Evolutionary conservation across 2,329 filamentous ascomycete genomes (phyloP).

Genomic region (Hypoxylon sp.): DNA sequence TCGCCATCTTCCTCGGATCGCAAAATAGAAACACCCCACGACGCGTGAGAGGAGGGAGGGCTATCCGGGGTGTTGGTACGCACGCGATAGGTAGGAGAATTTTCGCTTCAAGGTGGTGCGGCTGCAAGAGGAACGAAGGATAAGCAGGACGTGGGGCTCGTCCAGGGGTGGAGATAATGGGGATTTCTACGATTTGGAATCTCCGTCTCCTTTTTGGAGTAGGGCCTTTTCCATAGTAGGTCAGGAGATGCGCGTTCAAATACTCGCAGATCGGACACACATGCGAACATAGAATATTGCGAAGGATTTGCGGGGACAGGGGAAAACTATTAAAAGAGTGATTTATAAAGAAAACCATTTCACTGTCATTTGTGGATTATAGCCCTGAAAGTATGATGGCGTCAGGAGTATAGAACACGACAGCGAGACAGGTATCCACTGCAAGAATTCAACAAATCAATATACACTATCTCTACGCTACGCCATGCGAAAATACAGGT

Average conservation of each 20-base stretch:
- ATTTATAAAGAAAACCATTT: too few species aligned
- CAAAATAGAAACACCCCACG: slow-evolving; percentile 14
- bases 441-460: slow-evolving; percentile 21
- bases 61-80: slow-evolving; percentile 12
- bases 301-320: background rate
- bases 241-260: too few species aligned
- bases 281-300: background rate
- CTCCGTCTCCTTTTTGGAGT: slow-evolving; percentile 27
- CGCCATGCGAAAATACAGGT: slow-evolving; percentile 33
- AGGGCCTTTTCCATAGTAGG: background rate
- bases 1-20: slow-evolving; percentile 10
- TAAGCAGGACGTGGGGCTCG: slow-evolving; percentile 25
- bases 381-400: background rate
- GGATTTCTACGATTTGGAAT: slow-evolving; percentile 31
- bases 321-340: background rate
- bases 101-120: slow-evolving; percentile 19
- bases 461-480: slow-evolving; percentile 4
- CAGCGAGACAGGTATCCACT: too few species aligned
- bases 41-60: slow-evolving; percentile 1
- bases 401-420: too few species aligned
- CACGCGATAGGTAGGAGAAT: slow-evolving; percentile 24
- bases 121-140: slow-evolving; percentile 5
- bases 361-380: background rate
- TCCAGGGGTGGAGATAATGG: slow-evolving; percentile 12
- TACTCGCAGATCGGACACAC: background rate